Evolutionary conservation across 2,329 filamentous ascomycete species (phyloP).

Genomic region (Pyrenophora tritici-repentis): DNA sequence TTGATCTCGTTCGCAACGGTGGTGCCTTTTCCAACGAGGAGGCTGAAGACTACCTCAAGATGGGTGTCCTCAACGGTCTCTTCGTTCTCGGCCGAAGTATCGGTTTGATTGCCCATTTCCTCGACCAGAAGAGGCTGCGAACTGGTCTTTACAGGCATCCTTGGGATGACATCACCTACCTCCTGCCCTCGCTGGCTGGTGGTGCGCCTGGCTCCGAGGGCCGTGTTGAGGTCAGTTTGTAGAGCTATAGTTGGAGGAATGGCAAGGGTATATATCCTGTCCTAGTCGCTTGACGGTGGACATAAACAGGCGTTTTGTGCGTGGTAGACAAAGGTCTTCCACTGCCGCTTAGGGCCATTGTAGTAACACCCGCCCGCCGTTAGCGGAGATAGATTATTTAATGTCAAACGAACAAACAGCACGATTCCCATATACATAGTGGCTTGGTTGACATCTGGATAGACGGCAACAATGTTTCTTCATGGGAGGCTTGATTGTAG

Average conservation of each 20-base stretch:
- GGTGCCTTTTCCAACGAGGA: slow-evolving; percentile 95
- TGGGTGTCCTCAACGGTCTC: slow-evolving; percentile 99
- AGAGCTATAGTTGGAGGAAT: slow-evolving; percentile 34
- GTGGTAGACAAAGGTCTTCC: slow-evolving; percentile 36
- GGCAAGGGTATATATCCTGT: slow-evolving; percentile 35
- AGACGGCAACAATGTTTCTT: slow-evolving; percentile 1
- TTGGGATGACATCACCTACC: slow-evolving; percentile 67
- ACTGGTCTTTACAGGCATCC: slow-evolving; percentile 97
- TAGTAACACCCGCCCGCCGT: slow-evolving; percentile 41
- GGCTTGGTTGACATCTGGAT: not conserved
- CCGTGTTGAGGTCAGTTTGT: slow-evolving; percentile 50
- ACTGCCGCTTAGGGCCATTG: slow-evolving; percentile 29
- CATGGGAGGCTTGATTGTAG: slow-evolving; percentile 1
- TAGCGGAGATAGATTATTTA: slow-evolving; percentile 40
- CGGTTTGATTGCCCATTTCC: slow-evolving; percentile 98
- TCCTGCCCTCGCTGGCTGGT: slow-evolving; percentile 46
- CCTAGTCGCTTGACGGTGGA: slow-evolving; percentile 31
- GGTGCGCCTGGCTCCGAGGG: slow-evolving; percentile 48
- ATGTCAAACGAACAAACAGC: slow-evolving; percentile 32
- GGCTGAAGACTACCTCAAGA: slow-evolving; percentile 97
- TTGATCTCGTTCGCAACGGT: slow-evolving; percentile 95
- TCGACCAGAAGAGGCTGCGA: slow-evolving; percentile 98
- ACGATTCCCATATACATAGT: not conserved
- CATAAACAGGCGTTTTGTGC: slow-evolving; percentile 38
- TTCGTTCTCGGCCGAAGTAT: slow-evolving; percentile 97